Conservation (phyloP, 148 eudicot species). For the Fagopyrum esculentum region DNA sequence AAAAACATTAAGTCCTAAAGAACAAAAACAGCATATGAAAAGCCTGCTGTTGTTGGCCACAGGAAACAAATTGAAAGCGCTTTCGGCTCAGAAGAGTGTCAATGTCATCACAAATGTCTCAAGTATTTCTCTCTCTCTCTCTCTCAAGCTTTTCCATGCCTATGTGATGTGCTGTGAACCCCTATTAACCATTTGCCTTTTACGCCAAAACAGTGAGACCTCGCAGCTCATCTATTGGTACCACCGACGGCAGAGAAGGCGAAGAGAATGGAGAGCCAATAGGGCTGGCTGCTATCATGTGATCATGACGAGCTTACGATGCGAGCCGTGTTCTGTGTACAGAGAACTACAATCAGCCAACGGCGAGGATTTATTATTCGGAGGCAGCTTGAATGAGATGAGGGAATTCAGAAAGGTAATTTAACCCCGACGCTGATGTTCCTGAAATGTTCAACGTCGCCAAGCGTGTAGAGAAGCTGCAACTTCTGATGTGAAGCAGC, state of each 20-base stretch:
- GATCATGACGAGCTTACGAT: conserved; percentile 10
- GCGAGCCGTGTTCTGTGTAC: conserved; percentile 7
- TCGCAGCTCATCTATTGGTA: conserved; percentile 37
- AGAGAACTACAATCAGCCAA: neutral
- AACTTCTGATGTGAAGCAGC: too few species aligned
- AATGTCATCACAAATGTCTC: conserved; percentile 89
- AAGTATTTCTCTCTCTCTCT: conserved; percentile 23
- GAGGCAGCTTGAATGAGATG: neutral
- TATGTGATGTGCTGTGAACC: neutral
- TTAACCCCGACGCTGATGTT: too few species aligned
- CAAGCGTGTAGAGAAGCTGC: too few species aligned
- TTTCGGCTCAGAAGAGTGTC: conserved; percentile 72
- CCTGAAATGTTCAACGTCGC: too few species aligned
- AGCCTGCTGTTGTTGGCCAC: conserved; percentile 74
- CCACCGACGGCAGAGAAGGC: conserved; percentile 34
- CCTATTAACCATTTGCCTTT: neutral
- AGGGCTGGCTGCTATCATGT: conserved; percentile 79
- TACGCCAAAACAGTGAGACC: conserved; percentile 41
- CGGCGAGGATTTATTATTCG: neutral
- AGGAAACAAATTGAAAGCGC: conserved; percentile 85
- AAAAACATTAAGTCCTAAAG: conserved; percentile 87
- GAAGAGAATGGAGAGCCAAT: conserved; percentile 43
- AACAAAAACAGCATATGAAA: conserved; percentile 90
- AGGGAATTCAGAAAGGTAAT: too few species aligned
- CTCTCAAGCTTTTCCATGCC: neutral